Base-by-base conservation (phyloP, 2,329 filamentous ascomycete species). In the Colletotrichum chrysophilum region DNA sequence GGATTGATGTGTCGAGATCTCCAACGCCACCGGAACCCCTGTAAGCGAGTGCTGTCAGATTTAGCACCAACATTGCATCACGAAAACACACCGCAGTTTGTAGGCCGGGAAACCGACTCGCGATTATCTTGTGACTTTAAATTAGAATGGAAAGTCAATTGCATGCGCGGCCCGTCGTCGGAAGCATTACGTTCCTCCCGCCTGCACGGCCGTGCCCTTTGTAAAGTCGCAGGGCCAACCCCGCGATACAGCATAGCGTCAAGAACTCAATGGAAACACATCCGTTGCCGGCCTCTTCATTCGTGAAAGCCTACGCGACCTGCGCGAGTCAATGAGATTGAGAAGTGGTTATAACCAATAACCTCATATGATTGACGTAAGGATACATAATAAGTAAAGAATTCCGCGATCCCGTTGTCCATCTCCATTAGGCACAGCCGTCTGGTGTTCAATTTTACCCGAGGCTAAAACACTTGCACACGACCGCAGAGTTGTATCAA, bases 251-350 rank as follows among this genome's bases (percentile, higher is more conserved):
- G 21, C 52, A 34, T 48, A 28, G 14, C 48, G 48, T 34, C 32
- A 30, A 60, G 21, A 43, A 60, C 66, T 43, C 32, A 68, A 5
- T 28, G 21, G 52, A 68, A 68, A 68, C 65, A 32, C 64, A 64
- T 69, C 65, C 21, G 30, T 56, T 30, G 26, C 58, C 10, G 58
- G 18, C 26, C 0, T n/a, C 24, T 32, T 18, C 56, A 0, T 4
- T 18, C 18, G 26, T 30, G 14, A 30, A 21, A n/a, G 4, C 28
- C 16, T 30, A 30, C 56, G 56, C 56, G 26, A n/a, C 10, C 4
- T 3, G 26, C 56, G 3, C 56, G 56, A 21, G 56, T 61, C 56
- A 30, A 18, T 18, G 8, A 7, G 0, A 2, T 10, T 4, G 24
- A 7, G 14, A n/a, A 30, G 2, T 5, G 7, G 3, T 7, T 4